Conservation (phyloP, 2,329 filamentous ascomycete species). For the Penicillium sp. region DNA sequence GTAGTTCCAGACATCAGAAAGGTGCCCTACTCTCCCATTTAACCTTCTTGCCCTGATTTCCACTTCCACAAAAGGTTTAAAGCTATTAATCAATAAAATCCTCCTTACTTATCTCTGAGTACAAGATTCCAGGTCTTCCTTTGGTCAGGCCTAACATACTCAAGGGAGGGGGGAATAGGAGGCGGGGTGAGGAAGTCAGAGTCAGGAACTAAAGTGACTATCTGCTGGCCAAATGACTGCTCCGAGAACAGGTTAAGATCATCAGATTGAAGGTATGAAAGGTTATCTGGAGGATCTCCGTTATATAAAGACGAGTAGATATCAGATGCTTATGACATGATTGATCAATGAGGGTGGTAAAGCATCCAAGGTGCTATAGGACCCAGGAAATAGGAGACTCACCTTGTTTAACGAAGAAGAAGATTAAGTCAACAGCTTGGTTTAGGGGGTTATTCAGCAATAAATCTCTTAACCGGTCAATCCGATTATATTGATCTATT, state of each 20-base stretch:
- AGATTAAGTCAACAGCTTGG: too few relatives aligned
- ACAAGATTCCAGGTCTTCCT: background rate
- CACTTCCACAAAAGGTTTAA: background rate
- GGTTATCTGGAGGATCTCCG: background rate
- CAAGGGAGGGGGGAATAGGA: background rate
- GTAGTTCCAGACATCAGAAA: background rate
- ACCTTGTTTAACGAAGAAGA: too few relatives aligned
- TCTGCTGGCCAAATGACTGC: background rate
- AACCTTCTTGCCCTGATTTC: background rate
- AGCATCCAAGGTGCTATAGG: background rate
- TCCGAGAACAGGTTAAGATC: background rate
- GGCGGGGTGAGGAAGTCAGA: background rate
- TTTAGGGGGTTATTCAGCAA: too few relatives aligned
- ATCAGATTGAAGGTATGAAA: background rate
- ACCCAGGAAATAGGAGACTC: too few relatives aligned
- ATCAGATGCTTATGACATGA: background rate
- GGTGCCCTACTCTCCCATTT: background rate
- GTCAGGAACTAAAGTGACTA: background rate
- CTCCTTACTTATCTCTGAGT: background rate
- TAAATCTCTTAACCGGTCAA: background rate
- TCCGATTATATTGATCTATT: background rate
- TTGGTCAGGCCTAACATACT: background rate
- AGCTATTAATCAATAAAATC: background rate
- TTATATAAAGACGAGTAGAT: background rate
- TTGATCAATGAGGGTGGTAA: background rate